These are phyloP conservation scores for Exophiala spinifera DNA, from an alignment of 2,329 filamentous ascomycete genomes.

Conservation along the genomic window DNA sequence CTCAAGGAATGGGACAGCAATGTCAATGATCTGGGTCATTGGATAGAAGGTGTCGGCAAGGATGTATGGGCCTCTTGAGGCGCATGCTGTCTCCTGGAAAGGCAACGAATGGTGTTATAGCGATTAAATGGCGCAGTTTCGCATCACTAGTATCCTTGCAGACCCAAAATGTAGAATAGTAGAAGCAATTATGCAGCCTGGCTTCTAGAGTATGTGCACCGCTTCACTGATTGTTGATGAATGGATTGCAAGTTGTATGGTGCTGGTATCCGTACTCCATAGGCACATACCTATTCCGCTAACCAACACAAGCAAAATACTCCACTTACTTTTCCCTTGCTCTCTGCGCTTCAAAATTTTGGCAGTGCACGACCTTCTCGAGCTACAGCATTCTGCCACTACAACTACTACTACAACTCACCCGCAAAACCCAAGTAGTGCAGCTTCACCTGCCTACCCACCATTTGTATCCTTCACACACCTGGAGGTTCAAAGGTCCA, in stretches of 20 bases:
- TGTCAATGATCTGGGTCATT: slow-evolving; percentile 93
- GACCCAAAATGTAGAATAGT: not conserved
- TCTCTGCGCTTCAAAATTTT: slow-evolving; percentile 9
- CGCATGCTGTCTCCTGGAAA: not conserved
- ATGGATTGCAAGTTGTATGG: too few species aligned
- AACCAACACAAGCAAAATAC: too few species aligned
- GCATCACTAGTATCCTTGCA: not conserved
- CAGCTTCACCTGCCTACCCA: not conserved
- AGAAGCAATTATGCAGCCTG: too few species aligned
- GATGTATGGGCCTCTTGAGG: slow-evolving; percentile 85
- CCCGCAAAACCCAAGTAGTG: too few species aligned
- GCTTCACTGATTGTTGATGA: too few species aligned
- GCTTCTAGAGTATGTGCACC: too few species aligned
- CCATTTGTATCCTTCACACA: not conserved
- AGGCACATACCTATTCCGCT: too few species aligned
- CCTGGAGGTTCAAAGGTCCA: not conserved
- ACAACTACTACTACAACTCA: too few species aligned
- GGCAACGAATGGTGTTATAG: slow-evolving; percentile 26
- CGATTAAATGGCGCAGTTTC: not conserved
- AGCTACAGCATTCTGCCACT: not conserved
- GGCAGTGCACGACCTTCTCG: slow-evolving; percentile 2
- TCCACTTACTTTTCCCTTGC: too few species aligned
- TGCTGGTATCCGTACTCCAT: too few species aligned
- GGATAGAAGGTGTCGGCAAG: slow-evolving; percentile 90
- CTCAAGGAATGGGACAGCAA: slow-evolving; percentile 93